Conservation (phyloP, 2,329 filamentous ascomycete species). For the Fusarium subtropicale region DNA sequence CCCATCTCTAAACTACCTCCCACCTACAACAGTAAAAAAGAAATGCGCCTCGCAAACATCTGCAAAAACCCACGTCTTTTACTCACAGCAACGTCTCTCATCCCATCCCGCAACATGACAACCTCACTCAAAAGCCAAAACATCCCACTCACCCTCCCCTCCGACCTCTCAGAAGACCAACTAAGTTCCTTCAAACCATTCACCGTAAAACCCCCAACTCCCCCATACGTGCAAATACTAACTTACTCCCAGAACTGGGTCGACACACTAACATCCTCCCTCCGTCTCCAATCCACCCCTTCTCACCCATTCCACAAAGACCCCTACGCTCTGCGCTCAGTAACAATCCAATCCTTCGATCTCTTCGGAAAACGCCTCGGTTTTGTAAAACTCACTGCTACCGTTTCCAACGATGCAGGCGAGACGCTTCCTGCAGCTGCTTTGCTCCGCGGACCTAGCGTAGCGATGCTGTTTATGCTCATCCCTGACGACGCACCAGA, state of each 20-base stretch:
- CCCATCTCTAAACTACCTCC: background rate
- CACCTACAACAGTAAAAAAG: background rate
- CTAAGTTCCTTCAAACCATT: constrained; percentile 63
- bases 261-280: constrained; percentile 58
- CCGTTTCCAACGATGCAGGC: constrained; percentile 60
- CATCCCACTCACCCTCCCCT: constrained; percentile 58
- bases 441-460: constrained; percentile 70
- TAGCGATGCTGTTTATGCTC: constrained; percentile 69
- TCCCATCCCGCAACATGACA: constrained; percentile 35
- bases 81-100: constrained; percentile 7
- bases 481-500: constrained; percentile 62
- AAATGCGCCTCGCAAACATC: constrained; percentile 24
- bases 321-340: constrained; percentile 63
- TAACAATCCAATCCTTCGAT: constrained; percentile 67
- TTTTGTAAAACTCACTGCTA: constrained; percentile 67
- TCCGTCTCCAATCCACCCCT: constrained; percentile 57
- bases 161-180: constrained; percentile 58
- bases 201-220: constrained; percentile 52
- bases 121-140: constrained; percentile 44
- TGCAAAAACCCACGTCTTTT: constrained; percentile 13
- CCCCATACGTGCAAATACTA: too few relatives aligned
- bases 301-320: constrained; percentile 65
- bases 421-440: constrained; percentile 65
- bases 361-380: constrained; percentile 62
- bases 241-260: constrained; percentile 60